phyloP scores from a whole-genome alignment of 2,329 filamentous ascomycete genomes.

The Neopestalotiopsis rosae region DNA sequence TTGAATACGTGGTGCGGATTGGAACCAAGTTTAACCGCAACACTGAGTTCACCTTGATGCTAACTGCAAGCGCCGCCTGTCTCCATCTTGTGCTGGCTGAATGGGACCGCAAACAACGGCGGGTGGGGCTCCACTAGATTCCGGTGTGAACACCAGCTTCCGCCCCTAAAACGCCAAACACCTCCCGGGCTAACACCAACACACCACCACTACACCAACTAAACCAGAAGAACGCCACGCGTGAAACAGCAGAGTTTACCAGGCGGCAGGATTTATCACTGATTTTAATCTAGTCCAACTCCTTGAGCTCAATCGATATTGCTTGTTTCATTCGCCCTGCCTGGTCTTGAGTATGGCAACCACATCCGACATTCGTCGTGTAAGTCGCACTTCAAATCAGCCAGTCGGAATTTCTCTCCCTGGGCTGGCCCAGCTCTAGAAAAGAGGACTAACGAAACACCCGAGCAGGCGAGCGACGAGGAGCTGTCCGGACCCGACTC shows the following conservation, averaged over 20 bases:
- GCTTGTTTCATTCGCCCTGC: not conserved
- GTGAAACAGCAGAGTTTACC: not conserved
- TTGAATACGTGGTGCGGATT: too few species aligned
- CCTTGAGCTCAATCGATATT: not conserved
- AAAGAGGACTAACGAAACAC: not conserved
- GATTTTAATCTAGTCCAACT: not conserved
- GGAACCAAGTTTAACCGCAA: not conserved
- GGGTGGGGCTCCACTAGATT: slow-evolving; percentile 3
- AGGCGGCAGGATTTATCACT: not conserved
- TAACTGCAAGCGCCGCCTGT: not conserved
- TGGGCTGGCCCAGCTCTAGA: not conserved
- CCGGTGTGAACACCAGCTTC: slow-evolving; percentile 7
- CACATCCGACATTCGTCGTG: not conserved
- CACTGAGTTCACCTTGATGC: not conserved
- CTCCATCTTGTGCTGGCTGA: not conserved
- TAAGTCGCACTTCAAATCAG: not conserved
- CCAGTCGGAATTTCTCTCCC: not conserved
- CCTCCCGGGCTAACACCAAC: not conserved
- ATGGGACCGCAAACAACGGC: not conserved
- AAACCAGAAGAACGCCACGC: not conserved
- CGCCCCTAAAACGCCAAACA: slow-evolving; percentile 4
- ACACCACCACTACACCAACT: not conserved
- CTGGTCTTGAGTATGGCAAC: not conserved
- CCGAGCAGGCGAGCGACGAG: slow-evolving; percentile 3
- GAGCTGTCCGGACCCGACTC: slow-evolving; percentile 7